Base-by-base conservation (phyloP, 2,329 filamentous ascomycete species). In the Pseudopyrenochaeta lycopersici region DNA sequence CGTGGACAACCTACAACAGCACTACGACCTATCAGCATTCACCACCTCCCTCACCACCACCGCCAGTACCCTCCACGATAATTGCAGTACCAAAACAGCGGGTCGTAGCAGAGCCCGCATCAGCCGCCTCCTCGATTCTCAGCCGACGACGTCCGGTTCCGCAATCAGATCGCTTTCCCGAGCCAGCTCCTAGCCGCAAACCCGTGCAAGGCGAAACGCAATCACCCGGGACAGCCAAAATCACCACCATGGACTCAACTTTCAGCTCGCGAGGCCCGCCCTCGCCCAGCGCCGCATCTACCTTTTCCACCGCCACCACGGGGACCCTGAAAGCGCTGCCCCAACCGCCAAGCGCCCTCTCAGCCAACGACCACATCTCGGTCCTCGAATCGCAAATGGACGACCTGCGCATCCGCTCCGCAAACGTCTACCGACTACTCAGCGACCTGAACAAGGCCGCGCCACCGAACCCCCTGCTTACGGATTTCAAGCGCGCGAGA, bases 21-120 rank as follows among this genome's bases (percentile, higher is more conserved):
- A 63, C 58, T 52, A 73, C 72, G 6, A 76, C 75, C 2, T 74
- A 77, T 51, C 75, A 78, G 42, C 73, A 76, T 47, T 77, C 76
- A 42, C 77, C 77, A 35, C 77, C 77, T 2, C 73, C 75, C 9
- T 78, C 76, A 46, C 78, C 78, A 15, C 73, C 73, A 18, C 73
- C 75, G 12, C 67, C 71, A 15, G 63, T 77, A 9, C 73, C 76
- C 7, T 63, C 64, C 3, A 15, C 51, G 17, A 61, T 60, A 21
- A 38, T 42, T 3, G 52, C 43, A 17, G 44, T 44, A 35, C 54
- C 48, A 29, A 59, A 42, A 41, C 40, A 60, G 11, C 40, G 60
- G 32, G 53, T 64, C 10, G 66, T 65, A 15, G 64, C 66, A 31
- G 68, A 72, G 38, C 64, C 67, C 18, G 52, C 62, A 15, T 61